Base-by-base conservation (phyloP, 306 rosid species). In the Citrullus amarus region DNA sequence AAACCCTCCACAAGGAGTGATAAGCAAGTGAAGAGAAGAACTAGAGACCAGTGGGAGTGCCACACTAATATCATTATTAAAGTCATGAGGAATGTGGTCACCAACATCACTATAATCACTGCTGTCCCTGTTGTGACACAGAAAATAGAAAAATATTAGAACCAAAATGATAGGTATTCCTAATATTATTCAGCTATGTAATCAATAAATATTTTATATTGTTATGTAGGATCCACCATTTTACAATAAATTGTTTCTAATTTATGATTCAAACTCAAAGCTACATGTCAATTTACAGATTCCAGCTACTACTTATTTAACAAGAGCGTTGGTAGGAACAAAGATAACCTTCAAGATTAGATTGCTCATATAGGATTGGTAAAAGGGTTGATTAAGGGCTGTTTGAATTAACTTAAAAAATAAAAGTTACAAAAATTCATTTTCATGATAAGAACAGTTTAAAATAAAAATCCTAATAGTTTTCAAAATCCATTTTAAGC, bases 41-140 rank as follows among this genome's bases (percentile, higher is more conserved):
- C 79, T 61, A 86, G 80, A 58, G 83, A 15, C 76, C 88, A 79
- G 86, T 83, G 86, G 81, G 74, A 88, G 78, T 88, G 82, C 99
- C 98, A 88, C 76, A 90, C 98, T 50, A 96, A 91, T 86, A 80
- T 88, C 90, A 96, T 88, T 87, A 83, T 86, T 13, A 96, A 89
- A 34, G 87, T 83, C 63, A 88, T 80, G 85, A 96, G 83, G 81
- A 81, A 91, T 39, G 99, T 92, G 75, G 87, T 92, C 76, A 90
- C 85, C 80, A 87, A 82, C 56, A 89, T 81, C 75, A 86, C 86
- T 30, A 78, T 61, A 30, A 73, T 50, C 77, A 73, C 77, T 48
- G 77, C 77, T 73, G 77, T 73, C 46, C 77, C 77, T 73, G 77
- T 73, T 30, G 77, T 51, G 41, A 48, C 76, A 39, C 0, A 71